Conservation (phyloP, 2,329 filamentous ascomycete species). For the Talaromyces funiculosus region DNA sequence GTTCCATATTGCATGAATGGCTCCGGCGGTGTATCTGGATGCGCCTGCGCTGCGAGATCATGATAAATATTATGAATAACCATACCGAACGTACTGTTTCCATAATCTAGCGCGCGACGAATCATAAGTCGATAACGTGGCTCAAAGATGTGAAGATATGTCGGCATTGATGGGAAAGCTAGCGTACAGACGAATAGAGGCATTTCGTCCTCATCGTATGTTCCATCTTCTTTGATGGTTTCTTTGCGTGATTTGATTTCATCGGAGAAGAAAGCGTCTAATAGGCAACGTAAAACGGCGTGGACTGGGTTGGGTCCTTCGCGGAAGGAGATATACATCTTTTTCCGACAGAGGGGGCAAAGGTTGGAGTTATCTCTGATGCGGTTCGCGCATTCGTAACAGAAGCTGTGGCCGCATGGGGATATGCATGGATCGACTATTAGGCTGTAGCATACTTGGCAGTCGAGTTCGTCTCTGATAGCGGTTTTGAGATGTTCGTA, state of each 20-base stretch:
- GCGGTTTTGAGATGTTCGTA: slow-evolving; percentile 57
- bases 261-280: slow-evolving; percentile 64
- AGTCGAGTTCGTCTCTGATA: slow-evolving; percentile 69
- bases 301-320: slow-evolving; percentile 54
- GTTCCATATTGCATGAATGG: slow-evolving; percentile 72
- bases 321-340: slow-evolving; percentile 50
- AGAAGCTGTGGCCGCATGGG: slow-evolving; percentile 83
- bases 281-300: slow-evolving; percentile 55
- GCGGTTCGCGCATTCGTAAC: slow-evolving; percentile 69
- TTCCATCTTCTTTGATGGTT: slow-evolving; percentile 53
- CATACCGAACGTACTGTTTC: slow-evolving; percentile 77
- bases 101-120: slow-evolving; percentile 63
- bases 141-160: slow-evolving; percentile 87
- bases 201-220: slow-evolving; percentile 51
- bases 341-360: slow-evolving; percentile 74
- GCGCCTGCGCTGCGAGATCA: slow-evolving; percentile 23
- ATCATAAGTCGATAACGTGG: slow-evolving; percentile 91
- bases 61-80: slow-evolving; percentile 60
- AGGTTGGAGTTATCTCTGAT: slow-evolving; percentile 70
- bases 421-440: slow-evolving; percentile 80
- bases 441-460: slow-evolving; percentile 78
- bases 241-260: slow-evolving; percentile 54
- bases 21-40: slow-evolving; percentile 49
- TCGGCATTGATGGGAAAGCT: slow-evolving; percentile 75
- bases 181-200: slow-evolving; percentile 78